Conservation (phyloP, 139 green algal genomes). For the Closterium sp. region DNA sequence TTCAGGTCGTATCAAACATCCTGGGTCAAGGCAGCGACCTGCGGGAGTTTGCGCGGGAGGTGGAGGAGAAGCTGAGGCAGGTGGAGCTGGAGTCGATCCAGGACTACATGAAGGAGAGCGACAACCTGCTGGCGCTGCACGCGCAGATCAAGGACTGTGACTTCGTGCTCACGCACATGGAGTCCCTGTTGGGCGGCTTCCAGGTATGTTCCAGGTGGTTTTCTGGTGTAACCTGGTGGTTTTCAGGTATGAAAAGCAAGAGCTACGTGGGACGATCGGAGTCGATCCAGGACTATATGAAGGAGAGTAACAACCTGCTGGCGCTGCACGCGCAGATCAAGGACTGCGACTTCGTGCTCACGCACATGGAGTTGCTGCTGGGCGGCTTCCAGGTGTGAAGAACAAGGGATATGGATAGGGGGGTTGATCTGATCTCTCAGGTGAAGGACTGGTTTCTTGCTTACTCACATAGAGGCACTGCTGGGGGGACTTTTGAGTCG, state of each 20-base stretch:
- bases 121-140: conserved; percentile 84
- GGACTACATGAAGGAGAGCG: conserved; percentile 90
- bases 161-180: conserved; percentile 82
- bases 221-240: too few relatives aligned
- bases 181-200: conserved; percentile 83
- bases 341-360: conserved; percentile 83
- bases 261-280: neutral
- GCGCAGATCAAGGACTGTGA: conserved; percentile 88
- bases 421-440: conserved; percentile 75
- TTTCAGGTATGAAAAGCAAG: neutral
- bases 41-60: conserved; percentile 72
- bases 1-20: conserved; percentile 48
- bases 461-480: conserved; percentile 83
- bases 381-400: conserved; percentile 73
- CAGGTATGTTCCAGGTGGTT: conserved; percentile 53
- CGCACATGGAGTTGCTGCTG: conserved; percentile 84
- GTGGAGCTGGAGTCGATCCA: conserved; percentile 86
- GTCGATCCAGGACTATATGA: conserved; percentile 81
- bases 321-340: conserved; percentile 84
- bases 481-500: too few relatives aligned
- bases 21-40: conserved; percentile 55
- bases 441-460: conserved; percentile 85
- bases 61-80: conserved; percentile 79
- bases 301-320: conserved; percentile 85
- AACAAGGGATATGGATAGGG: neutral